A percentile compares a stretch with the other conserved stretches of the same genome.
Conservation (phyloP, 1,284 basidiomycete species). For the Mixia osmundae region DNA sequence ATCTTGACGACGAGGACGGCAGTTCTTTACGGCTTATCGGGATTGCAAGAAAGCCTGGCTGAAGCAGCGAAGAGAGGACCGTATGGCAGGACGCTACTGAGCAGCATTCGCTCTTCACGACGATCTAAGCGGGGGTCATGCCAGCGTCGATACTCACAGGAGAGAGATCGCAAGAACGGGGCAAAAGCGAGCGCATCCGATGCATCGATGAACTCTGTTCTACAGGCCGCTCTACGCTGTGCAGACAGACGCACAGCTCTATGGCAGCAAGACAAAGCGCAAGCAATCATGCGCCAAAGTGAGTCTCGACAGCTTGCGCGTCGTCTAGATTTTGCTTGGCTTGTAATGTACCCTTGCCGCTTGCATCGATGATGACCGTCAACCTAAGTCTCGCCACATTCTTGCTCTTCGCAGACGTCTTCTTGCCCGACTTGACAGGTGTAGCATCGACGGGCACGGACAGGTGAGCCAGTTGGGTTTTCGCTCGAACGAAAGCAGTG, state of each 20-base stretch:
- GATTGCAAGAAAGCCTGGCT: neutral
- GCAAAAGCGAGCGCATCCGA: neutral
- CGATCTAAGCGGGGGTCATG: neutral
- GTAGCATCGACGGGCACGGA: slow-evolving; percentile 26
- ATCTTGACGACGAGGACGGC: too few relatives aligned
- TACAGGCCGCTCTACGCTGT: too few relatives aligned
- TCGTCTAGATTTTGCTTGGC: neutral
- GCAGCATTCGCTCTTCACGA: neutral
- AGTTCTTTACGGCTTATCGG: neutral
- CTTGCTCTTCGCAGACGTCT: neutral
- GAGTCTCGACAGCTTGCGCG: neutral
- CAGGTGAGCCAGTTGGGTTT: slow-evolving; percentile 36
- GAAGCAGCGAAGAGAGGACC: neutral
- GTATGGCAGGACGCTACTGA: neutral
- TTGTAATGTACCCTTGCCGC: slow-evolving; percentile 21
- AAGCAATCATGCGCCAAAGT: neutral
- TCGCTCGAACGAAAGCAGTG: slow-evolving; percentile 41
- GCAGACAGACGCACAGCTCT: neutral
- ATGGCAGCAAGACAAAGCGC: neutral
- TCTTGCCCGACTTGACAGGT: slow-evolving; percentile 4
- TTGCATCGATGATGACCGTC: slow-evolving; percentile 26
- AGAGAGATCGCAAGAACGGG: neutral
- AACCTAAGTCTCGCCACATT: slow-evolving; percentile 12
- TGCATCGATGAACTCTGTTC: neutral
- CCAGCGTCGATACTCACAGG: neutral